Conservation (phyloP, 2,329 filamentous ascomycete species). For the Septoria petroselini region DNA sequence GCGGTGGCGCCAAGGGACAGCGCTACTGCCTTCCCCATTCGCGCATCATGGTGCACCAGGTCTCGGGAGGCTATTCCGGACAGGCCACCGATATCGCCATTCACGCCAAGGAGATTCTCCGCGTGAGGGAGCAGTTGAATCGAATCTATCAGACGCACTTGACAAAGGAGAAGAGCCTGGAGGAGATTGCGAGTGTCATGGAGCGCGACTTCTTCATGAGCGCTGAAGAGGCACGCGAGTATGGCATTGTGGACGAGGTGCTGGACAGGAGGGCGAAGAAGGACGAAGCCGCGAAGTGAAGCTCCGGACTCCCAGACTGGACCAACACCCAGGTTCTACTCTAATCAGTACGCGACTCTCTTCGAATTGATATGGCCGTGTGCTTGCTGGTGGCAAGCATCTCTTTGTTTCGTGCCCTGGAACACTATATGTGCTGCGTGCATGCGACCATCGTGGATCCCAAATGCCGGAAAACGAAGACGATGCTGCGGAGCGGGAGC, state of each 20-base stretch:
- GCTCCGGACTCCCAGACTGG: too few species aligned
- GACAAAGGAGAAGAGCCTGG: constrained; percentile 72
- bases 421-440: too few species aligned
- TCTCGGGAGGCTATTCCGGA: constrained; percentile 69
- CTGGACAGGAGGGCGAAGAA: constrained; percentile 55
- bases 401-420: too few species aligned
- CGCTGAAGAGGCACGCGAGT: constrained; percentile 79
- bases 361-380: too few species aligned
- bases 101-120: constrained; percentile 92
- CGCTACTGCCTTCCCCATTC: constrained; percentile 88
- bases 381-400: too few species aligned
- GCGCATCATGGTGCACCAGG: constrained; percentile 96
- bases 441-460: too few species aligned
- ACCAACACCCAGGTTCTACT: too few species aligned
- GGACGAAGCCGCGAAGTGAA: constrained; percentile 4
- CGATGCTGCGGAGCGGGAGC: too few species aligned
- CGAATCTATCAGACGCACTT: constrained; percentile 84
- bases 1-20: constrained; percentile 79
- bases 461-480: too few species aligned
- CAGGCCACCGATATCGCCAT: constrained; percentile 84
- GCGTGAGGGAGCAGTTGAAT: constrained; percentile 81
- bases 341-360: too few species aligned
- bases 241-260: constrained; percentile 91
- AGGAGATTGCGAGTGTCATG: constrained; percentile 92
- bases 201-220: constrained; percentile 94